Evolutionary conservation across 2,329 filamentous ascomycete genomes (phyloP).

Genomic region (Colletotrichum sp.): DNA sequence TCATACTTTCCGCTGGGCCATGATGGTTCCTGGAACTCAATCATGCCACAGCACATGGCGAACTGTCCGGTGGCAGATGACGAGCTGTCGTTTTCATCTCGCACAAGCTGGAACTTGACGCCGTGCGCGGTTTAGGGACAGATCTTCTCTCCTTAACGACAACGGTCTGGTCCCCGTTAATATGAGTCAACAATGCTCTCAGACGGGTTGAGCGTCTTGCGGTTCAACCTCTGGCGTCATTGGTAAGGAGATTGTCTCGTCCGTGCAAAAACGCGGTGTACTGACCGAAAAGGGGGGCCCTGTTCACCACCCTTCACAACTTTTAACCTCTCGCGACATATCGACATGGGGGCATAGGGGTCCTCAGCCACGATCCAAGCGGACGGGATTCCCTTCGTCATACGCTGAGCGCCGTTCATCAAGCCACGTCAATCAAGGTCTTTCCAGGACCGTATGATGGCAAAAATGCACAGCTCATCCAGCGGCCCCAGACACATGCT

Average conservation of each 20-base stretch:
- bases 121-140: background rate
- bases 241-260: background rate
- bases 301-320: background rate
- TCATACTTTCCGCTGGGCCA: background rate
- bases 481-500: conserved; percentile 3
- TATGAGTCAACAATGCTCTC: conserved; percentile 1
- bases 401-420: background rate
- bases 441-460: background rate
- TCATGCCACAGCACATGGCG: background rate
- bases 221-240: background rate
- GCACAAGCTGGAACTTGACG: background rate
- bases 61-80: conserved; percentile 4
- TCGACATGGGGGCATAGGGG: conserved; percentile 11
- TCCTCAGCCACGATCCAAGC: conserved; percentile 18
- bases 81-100: conserved; percentile 3
- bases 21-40: conserved; percentile 10
- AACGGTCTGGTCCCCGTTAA: background rate
- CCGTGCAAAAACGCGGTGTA: background rate
- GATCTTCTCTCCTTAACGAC: background rate
- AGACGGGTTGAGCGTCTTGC: background rate
- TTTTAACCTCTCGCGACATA: background rate
- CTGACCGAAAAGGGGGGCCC: background rate
- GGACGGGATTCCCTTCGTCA: background rate
- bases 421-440: background rate
- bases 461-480: background rate